These are phyloP conservation scores for Citrullus colocynthis DNA, from an alignment of 306 rosid species.

Conservation along the genomic window DNA sequence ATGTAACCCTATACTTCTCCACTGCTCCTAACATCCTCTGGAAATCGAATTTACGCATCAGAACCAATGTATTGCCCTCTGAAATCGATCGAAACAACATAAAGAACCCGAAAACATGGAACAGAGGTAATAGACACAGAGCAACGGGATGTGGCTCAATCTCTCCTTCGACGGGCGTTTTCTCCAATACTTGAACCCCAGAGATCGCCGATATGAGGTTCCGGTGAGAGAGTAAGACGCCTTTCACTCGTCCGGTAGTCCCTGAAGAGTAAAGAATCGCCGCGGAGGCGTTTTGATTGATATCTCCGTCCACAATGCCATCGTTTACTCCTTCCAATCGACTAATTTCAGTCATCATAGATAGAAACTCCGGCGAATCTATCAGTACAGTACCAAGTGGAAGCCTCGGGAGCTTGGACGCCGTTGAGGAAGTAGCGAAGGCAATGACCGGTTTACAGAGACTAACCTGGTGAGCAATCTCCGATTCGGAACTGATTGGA, in stretches of 20 bases:
- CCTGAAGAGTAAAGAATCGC: conserved; percentile 78
- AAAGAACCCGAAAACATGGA: conserved; percentile 67
- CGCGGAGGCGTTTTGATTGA: conserved; percentile 48
- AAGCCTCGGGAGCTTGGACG: conserved; percentile 12
- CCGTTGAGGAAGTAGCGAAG: conserved; percentile 35
- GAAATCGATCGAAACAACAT: conserved; percentile 38
- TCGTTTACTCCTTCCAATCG: neutral
- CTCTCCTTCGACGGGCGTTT: neutral
- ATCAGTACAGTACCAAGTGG: conserved; percentile 14
- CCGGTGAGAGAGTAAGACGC: conserved; percentile 51
- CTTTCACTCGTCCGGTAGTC: conserved; percentile 78
- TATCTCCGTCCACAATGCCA: neutral
- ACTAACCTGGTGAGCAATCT: conserved; percentile 39
- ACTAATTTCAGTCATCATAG: conserved; percentile 25
- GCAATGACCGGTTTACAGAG: conserved; percentile 48
- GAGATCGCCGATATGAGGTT: conserved; percentile 40
- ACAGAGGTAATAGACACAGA: conserved; percentile 41
- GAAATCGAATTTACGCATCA: conserved; percentile 60
- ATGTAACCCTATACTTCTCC: conserved; percentile 36
- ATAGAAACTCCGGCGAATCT: conserved; percentile 54
- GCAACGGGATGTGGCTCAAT: conserved; percentile 21
- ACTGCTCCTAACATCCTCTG: conserved; percentile 51
- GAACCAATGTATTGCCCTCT: conserved; percentile 44
- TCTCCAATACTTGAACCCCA: conserved; percentile 17
- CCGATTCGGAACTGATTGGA: conserved; percentile 46